Conservation (phyloP, 139 green algal genomes). For the Raphidocelis subcapitata region DNA sequence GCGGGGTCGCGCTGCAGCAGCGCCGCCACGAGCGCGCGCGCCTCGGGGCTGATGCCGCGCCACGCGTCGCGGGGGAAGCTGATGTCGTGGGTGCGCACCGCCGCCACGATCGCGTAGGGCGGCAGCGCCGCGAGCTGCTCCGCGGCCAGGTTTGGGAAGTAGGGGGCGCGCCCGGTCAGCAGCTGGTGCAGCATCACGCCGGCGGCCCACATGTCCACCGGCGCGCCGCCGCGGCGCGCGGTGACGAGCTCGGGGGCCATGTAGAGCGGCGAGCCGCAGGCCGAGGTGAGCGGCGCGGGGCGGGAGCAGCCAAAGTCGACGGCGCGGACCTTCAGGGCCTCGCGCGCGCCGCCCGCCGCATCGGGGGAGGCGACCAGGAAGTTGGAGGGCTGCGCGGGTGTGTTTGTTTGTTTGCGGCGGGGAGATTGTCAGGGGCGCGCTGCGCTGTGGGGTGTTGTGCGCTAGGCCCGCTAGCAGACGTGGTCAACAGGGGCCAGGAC, state of each 20-base stretch:
- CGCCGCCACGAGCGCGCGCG: slow-evolving; percentile 29
- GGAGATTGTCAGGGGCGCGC: no score
- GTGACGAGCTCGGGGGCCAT: slow-evolving; percentile 71
- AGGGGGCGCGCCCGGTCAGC: slow-evolving; percentile 53
- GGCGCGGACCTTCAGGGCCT: slow-evolving; percentile 10
- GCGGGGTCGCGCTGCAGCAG: slow-evolving; percentile 54
- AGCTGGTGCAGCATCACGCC: slow-evolving; percentile 63
- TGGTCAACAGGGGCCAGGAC: no score
- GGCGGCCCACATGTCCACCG: slow-evolving; percentile 70
- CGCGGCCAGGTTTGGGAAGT: slow-evolving; percentile 35
- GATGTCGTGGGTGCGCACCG: slow-evolving; percentile 14
- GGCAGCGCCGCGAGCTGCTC: slow-evolving; percentile 11
- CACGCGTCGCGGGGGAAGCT: slow-evolving; percentile 51
- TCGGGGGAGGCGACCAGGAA: not conserved
- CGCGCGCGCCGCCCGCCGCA: slow-evolving; percentile 1
- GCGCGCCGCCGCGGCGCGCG: slow-evolving; percentile 39
- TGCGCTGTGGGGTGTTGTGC: no score
- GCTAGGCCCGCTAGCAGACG: no score
- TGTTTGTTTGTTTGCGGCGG: no score
- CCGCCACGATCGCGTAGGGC: slow-evolving; percentile 9
- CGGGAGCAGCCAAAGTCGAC: slow-evolving; percentile 62
- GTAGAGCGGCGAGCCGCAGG: slow-evolving; percentile 55
- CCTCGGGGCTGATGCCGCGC: slow-evolving; percentile 45
- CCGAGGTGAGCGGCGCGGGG: slow-evolving; percentile 13
- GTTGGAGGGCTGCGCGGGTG: not conserved